A percentile compares a stretch with the other conserved stretches of the same genome.
phyloP scores from a whole-genome alignment of 2,329 filamentous ascomycete species.

The Pyricularia pennisetigena region DNA sequence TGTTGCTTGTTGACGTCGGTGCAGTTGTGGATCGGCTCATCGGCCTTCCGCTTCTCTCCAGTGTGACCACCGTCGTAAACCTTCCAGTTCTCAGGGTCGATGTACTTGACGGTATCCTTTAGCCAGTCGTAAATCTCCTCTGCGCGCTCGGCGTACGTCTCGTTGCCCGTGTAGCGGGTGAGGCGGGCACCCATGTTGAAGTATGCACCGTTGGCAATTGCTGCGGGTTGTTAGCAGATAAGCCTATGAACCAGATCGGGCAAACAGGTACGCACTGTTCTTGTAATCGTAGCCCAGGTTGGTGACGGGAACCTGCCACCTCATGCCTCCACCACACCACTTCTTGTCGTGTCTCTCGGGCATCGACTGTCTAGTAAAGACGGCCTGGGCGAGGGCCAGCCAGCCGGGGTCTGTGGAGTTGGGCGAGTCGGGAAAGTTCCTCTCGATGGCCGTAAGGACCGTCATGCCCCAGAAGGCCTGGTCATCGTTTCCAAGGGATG shows the following conservation, averaged over 20 bases:
- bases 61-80: conserved; percentile 53
- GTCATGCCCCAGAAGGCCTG: conserved; percentile 63
- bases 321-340: conserved; percentile 57
- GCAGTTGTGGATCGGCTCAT: conserved; percentile 32
- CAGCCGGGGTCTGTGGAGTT: conserved; percentile 41
- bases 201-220: conserved; percentile 49
- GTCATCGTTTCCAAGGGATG: conserved; percentile 53
- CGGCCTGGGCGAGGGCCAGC: conserved; percentile 58
- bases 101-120: conserved; percentile 34
- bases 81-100: conserved; percentile 42
- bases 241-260: no score
- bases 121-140: conserved; percentile 54
- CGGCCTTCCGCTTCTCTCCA: conserved; percentile 22
- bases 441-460: conserved; percentile 57
- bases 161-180: conserved; percentile 57
- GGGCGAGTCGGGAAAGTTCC: conserved; percentile 49
- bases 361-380: conserved; percentile 52
- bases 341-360: conserved; percentile 60
- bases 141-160: conserved; percentile 53
- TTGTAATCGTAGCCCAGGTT: conserved; percentile 75
- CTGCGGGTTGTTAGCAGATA: neutral
- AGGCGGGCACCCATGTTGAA: conserved; percentile 60
- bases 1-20: conserved; percentile 48
- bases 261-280: conserved; percentile 23
- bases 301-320: conserved; percentile 68